A percentile compares a stretch with the other conserved stretches of the same genome.
Evolutionary conservation across 352 stramenopile genomes (phyloP).

Genomic region (Globisporangium cystogenes): DNA sequence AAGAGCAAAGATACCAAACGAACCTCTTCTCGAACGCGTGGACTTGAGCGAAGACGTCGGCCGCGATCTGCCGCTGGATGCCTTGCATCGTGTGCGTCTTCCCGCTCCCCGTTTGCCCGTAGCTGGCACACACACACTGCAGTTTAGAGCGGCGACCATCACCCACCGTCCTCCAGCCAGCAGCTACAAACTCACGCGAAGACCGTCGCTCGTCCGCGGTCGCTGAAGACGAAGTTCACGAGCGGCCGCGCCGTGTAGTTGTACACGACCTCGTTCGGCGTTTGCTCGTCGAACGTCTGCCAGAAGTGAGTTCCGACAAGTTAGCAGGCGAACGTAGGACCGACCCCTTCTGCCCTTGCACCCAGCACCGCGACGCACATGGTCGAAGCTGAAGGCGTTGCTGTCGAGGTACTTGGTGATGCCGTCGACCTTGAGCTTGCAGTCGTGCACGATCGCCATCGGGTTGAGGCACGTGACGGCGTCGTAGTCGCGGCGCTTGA

Average conservation of each 20-base stretch:
- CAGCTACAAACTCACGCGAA: conserved; percentile 98
- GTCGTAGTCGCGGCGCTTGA: conserved; percentile 93
- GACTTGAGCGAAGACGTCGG: conserved; percentile 68
- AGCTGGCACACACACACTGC: conserved; percentile 16
- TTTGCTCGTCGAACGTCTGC: conserved; percentile 94
- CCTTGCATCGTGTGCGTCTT: conserved; percentile 95
- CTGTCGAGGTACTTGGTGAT: conserved; percentile 99
- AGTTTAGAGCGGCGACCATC: neutral
- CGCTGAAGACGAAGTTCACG: conserved; percentile 92
- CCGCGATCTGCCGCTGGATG: conserved; percentile 73
- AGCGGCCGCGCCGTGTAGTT: conserved; percentile 88
- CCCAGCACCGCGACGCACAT: conserved; percentile 37
- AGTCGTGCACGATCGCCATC: conserved; percentile 94
- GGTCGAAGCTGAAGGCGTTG: conserved; percentile 92
- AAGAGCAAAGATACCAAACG: too few species aligned
- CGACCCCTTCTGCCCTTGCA: too few species aligned
- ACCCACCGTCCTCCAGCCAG: too few species aligned
- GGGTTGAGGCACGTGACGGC: conserved; percentile 94
- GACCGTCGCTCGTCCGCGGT: conserved; percentile 91
- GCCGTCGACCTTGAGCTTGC: conserved; percentile 97
- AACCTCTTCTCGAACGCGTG: conserved; percentile 44
- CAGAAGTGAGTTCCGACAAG: neutral
- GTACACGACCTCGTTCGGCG: conserved; percentile 93
- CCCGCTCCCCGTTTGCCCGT: conserved; percentile 92
- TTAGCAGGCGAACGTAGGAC: too few species aligned